Conservation (phyloP, 1,284 basidiomycete genomes). For the Apiotrichum mycotoxinovorans region DNA sequence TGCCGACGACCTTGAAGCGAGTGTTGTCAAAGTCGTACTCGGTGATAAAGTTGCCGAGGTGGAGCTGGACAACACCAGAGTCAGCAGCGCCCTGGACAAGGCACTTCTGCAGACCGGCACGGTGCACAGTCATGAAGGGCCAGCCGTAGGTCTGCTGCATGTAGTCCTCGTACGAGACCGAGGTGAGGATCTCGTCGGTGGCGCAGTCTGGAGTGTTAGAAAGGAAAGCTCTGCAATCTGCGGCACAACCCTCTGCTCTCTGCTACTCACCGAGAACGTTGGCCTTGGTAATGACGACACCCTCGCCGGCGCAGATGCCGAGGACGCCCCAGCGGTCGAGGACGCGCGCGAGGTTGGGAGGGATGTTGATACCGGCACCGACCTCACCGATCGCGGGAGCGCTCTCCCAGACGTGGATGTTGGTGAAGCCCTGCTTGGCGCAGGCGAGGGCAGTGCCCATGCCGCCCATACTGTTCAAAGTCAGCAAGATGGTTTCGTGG, state of each 20-base stretch:
- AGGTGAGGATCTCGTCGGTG: conserved; percentile 35
- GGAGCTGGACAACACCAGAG: conserved; percentile 34
- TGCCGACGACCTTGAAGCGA: conserved; percentile 27
- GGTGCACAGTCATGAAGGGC: conserved; percentile 43
- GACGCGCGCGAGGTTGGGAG: conserved; percentile 40
- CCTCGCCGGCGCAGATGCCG: conserved; percentile 29
- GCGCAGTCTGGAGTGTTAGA: conserved; percentile 26
- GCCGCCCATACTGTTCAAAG: conserved; percentile 38
- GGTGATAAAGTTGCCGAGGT: conserved; percentile 34
- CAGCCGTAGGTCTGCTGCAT: conserved; percentile 37
- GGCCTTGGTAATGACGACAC: conserved; percentile 33
- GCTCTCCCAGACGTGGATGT: conserved; percentile 40
- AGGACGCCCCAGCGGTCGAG: conserved; percentile 34
- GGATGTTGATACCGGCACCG: conserved; percentile 43
- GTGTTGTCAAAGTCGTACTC: conserved; percentile 41
- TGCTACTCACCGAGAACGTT: conserved; percentile 35
- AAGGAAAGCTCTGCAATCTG: neutral
- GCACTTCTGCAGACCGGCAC: conserved; percentile 41
- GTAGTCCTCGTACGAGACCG: conserved; percentile 33
- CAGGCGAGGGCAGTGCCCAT: conserved; percentile 37
- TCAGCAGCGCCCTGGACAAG: conserved; percentile 31
- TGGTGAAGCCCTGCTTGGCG: conserved; percentile 32
- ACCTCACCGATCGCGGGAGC: conserved; percentile 38
- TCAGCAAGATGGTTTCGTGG: neutral
- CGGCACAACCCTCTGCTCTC: neutral